Percentiles rank a stretch among this genome's conserved stretches.
phyloP scores from a whole-genome alignment of 441 rosid genomes.

The Erodium trifolium region DNA sequence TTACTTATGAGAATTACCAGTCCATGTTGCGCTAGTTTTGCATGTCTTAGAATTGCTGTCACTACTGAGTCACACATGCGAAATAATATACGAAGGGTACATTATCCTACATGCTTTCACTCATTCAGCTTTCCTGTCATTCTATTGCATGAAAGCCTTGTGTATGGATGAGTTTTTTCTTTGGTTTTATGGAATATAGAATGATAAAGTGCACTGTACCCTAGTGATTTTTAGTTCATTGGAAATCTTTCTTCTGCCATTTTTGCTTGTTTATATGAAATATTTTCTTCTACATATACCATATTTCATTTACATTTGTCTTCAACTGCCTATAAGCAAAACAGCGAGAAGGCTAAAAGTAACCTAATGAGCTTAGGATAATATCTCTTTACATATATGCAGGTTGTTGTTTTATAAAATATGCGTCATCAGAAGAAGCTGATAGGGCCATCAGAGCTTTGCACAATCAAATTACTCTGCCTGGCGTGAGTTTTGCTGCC shows the following conservation, averaged over 20 bases:
- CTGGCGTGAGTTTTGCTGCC: constrained; percentile 62
- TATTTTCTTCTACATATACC: no score
- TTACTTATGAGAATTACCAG: not conserved
- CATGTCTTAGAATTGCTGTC: not conserved
- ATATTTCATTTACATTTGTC: no score
- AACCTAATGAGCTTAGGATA: constrained; percentile 35
- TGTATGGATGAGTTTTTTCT: not conserved
- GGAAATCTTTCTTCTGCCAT: constrained; percentile 6
- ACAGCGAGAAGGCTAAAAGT: constrained; percentile 23
- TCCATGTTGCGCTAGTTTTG: not conserved
- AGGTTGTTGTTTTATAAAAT: constrained; percentile 99
- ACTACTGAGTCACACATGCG: not conserved
- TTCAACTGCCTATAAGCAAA: constrained; percentile 19
- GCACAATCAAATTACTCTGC: constrained; percentile 85
- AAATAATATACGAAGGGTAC: not conserved
- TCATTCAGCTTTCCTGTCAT: not conserved
- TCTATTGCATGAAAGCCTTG: not conserved
- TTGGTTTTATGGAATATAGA: constrained; percentile 1
- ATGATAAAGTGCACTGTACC: not conserved
- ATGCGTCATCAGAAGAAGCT: constrained; percentile 85
- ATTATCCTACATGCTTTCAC: not conserved
- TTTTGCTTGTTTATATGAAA: constrained; percentile 8
- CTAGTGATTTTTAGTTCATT: not conserved
- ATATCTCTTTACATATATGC: constrained; percentile 37
- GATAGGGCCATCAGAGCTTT: constrained; percentile 94